Evolutionary conservation across 805 yeast genomes (phyloP).

Genomic region (Danielia oregonensis): DNA sequence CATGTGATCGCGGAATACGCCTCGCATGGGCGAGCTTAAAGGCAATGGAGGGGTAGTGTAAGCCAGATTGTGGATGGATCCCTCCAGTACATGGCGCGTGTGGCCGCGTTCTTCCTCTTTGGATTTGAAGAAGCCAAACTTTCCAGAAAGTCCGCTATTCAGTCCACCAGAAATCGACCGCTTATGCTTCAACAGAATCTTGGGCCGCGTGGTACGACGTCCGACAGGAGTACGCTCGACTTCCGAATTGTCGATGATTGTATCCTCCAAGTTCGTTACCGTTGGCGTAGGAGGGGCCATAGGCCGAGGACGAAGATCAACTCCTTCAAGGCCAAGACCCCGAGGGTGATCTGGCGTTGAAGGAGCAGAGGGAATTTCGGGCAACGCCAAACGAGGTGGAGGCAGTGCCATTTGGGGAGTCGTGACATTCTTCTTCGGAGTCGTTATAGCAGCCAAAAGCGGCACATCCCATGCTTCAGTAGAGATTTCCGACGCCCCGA

Average conservation of each 20-base stretch:
- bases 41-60: conserved; percentile 47
- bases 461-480: too few species aligned
- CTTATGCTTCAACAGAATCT: conserved; percentile 36
- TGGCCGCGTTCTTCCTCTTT: conserved; percentile 29
- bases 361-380: conserved; percentile 29
- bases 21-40: conserved; percentile 18
- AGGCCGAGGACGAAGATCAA: conserved; percentile 15
- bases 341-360: conserved; percentile 10
- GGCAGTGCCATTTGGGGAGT: conserved; percentile 13
- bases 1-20: conserved; percentile 24
- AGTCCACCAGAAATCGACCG: conserved; percentile 37
- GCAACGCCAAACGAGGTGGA: conserved; percentile 20
- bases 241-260: conserved; percentile 3
- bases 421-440: too few species aligned
- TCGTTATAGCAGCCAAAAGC: too few species aligned
- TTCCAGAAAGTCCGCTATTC: conserved; percentile 21
- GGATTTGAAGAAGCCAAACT: conserved; percentile 30
- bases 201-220: conserved; percentile 30
- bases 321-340: conserved; percentile 39
- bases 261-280: conserved; percentile 34
- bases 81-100: conserved; percentile 38
- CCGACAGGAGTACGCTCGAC: conserved; percentile 12
- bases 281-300: conserved; percentile 23
- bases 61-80: conserved; percentile 31
- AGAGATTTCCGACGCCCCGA: conserved; percentile 4